phyloP scores from a whole-genome alignment of 106 monocot species.

The Gastrodia elata region DNA sequence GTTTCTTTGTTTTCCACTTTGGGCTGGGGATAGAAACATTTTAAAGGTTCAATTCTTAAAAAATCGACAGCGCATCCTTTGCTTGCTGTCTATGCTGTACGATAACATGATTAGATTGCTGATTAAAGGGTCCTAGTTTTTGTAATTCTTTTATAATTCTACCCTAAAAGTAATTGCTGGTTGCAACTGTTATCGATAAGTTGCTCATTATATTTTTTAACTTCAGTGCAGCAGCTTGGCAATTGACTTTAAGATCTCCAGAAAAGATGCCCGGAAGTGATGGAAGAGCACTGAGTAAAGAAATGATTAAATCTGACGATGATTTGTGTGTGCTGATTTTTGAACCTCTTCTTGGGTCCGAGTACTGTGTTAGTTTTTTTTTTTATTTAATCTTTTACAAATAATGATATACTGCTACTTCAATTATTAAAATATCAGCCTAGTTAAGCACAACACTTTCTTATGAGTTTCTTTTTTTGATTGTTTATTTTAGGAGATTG shows the following conservation, averaged over 20 bases:
- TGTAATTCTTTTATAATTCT: neutral
- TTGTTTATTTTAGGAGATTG: conserved; percentile 50
- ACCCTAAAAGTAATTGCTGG: neutral
- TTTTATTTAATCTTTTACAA: neutral
- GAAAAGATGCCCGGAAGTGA: conserved; percentile 22
- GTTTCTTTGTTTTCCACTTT: no score
- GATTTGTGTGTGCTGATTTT: conserved; percentile 75
- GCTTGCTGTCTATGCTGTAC: neutral
- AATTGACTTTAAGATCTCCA: conserved; percentile 52
- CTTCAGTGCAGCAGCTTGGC: conserved; percentile 86
- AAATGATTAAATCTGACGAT: conserved; percentile 22
- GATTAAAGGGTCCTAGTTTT: neutral
- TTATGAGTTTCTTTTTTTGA: neutral
- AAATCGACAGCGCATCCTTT: neutral
- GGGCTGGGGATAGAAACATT: no score
- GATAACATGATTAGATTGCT: neutral
- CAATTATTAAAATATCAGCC: neutral
- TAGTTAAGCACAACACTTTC: neutral
- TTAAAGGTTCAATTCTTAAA: neutral
- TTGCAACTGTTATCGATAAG: neutral
- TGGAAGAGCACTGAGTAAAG: conserved; percentile 6
- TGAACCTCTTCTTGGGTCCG: conserved; percentile 64
- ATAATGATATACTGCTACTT: neutral
- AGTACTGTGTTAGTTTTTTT: conserved; percentile 51
- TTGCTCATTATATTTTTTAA: conserved; percentile 4